Conservation (phyloP, 306 rosid species). For the Vigna reflexopilosa region DNA sequence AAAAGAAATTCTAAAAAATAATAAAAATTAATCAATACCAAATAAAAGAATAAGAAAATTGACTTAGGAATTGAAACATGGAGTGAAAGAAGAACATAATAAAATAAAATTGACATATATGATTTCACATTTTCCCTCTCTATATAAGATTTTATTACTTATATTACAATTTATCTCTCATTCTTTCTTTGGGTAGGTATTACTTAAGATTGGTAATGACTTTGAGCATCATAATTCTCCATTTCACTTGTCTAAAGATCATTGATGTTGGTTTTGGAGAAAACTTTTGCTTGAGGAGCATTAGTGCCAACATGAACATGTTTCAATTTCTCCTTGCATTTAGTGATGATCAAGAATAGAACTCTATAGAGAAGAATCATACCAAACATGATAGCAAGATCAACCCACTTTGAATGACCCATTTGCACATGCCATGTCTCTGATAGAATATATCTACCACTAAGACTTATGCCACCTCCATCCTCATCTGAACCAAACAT, state of each 20-base stretch:
- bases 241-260: background rate
- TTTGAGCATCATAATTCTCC: background rate
- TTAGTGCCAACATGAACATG: slow-evolving; percentile 15
- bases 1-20: too few relatives aligned
- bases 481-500: slow-evolving; percentile 38
- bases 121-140: too few relatives aligned
- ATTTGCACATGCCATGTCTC: slow-evolving; percentile 64
- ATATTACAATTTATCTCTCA: too few relatives aligned
- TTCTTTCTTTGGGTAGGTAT: too few relatives aligned
- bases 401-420: slow-evolving; percentile 70
- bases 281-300: slow-evolving; percentile 9
- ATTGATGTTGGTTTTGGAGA: slow-evolving; percentile 1
- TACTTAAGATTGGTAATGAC: background rate
- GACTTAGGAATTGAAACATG: too few relatives aligned
- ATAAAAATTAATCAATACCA: too few relatives aligned
- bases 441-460: background rate
- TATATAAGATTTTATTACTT: too few relatives aligned
- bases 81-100: too few relatives aligned
- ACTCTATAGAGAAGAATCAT: slow-evolving; percentile 55
- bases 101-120: too few relatives aligned
- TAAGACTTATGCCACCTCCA: too few relatives aligned
- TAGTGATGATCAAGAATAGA: slow-evolving; percentile 54
- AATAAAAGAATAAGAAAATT: too few relatives aligned
- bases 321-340: slow-evolving; percentile 54
- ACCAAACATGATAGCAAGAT: slow-evolving; percentile 63